Evolutionary conservation across 371 early-diverging fungal species (phyloP).

Genomic region (Rhizopus delemar): DNA sequence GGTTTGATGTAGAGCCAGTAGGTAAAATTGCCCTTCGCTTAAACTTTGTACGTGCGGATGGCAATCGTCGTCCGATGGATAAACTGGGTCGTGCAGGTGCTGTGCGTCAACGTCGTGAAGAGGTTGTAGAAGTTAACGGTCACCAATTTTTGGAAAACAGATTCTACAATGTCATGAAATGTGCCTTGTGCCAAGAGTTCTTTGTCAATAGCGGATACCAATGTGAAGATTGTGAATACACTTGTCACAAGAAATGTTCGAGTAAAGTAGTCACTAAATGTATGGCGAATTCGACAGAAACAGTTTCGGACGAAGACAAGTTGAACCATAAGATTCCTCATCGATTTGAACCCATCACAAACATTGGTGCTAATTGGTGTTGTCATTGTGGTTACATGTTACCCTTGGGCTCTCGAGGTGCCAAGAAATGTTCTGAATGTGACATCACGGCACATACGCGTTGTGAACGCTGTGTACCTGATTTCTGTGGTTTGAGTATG

Average conservation of each 20-base stretch:
- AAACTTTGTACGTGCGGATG: slow-evolving; percentile 64
- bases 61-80: slow-evolving; percentile 61
- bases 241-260: slow-evolving; percentile 33
- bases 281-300: slow-evolving; percentile 42
- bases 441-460: slow-evolving; percentile 75
- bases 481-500: slow-evolving; percentile 91
- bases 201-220: slow-evolving; percentile 85
- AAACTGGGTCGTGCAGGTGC: slow-evolving; percentile 85
- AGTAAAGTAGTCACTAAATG: slow-evolving; percentile 34
- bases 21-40: slow-evolving; percentile 82
- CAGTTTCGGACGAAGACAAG: slow-evolving; percentile 61
- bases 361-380: slow-evolving; percentile 90
- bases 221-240: slow-evolving; percentile 68
- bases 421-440: slow-evolving; percentile 80
- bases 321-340: slow-evolving; percentile 93
- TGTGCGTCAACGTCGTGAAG: slow-evolving; percentile 80
- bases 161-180: slow-evolving; percentile 92
- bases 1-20: slow-evolving; percentile 91
- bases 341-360: slow-evolving; percentile 78
- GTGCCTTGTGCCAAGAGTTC: slow-evolving; percentile 91
- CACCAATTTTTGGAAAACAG: slow-evolving; percentile 85
- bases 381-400: slow-evolving; percentile 96
- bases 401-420: slow-evolving; percentile 73
- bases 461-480: slow-evolving; percentile 86
- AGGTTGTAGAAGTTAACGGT: slow-evolving; percentile 77